phyloP scores from a whole-genome alignment of 2,329 filamentous ascomycete species.

The Fusarium liriodendri region DNA sequence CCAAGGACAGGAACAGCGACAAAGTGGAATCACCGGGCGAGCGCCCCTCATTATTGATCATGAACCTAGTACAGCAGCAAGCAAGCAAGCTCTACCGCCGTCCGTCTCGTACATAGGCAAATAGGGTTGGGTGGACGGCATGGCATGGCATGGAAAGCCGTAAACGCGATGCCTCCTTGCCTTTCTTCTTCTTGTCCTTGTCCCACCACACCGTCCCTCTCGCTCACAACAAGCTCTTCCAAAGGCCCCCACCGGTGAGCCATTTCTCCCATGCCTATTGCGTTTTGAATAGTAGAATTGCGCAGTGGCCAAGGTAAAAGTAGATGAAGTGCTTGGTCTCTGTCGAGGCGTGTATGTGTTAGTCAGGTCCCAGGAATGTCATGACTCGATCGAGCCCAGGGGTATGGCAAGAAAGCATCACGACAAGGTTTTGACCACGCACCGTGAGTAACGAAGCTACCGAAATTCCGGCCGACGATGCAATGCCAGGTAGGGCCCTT shows the following conservation, averaged over 20 bases:
- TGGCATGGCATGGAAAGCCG: slow-evolving; percentile 19
- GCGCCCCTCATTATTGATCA: slow-evolving; percentile 40
- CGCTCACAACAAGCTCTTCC: slow-evolving; percentile 45
- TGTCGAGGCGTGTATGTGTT: slow-evolving; percentile 53
- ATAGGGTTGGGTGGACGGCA: slow-evolving; percentile 32
- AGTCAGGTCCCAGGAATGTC: slow-evolving; percentile 11
- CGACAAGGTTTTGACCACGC: slow-evolving; percentile 48
- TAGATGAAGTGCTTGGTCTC: slow-evolving; percentile 99
- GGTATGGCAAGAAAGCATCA: slow-evolving; percentile 8
- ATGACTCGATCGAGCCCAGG: not conserved
- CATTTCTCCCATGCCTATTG: slow-evolving; percentile 69
- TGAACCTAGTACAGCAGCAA: slow-evolving; percentile 35
- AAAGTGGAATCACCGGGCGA: slow-evolving; percentile 38
- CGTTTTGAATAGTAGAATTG: slow-evolving; percentile 98
- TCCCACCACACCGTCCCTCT: slow-evolving; percentile 32
- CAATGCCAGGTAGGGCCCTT: slow-evolving; percentile 99
- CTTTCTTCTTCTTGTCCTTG: slow-evolving; percentile 18
- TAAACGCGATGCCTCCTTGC: slow-evolving; percentile 25
- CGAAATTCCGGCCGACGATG: slow-evolving; percentile 98
- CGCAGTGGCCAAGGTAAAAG: slow-evolving; percentile 99
- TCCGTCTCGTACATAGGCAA: slow-evolving; percentile 31
- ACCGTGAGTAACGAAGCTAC: slow-evolving; percentile 99
- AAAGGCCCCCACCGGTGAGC: slow-evolving; percentile 44
- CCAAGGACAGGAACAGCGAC: slow-evolving; percentile 16
- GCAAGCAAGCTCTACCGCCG: slow-evolving; percentile 6